A percentile compares a stretch with the other conserved stretches of the same genome.
phyloP scores from a whole-genome alignment of 1,284 basidiomycete genomes.

The Heterobasidion annosum region DNA sequence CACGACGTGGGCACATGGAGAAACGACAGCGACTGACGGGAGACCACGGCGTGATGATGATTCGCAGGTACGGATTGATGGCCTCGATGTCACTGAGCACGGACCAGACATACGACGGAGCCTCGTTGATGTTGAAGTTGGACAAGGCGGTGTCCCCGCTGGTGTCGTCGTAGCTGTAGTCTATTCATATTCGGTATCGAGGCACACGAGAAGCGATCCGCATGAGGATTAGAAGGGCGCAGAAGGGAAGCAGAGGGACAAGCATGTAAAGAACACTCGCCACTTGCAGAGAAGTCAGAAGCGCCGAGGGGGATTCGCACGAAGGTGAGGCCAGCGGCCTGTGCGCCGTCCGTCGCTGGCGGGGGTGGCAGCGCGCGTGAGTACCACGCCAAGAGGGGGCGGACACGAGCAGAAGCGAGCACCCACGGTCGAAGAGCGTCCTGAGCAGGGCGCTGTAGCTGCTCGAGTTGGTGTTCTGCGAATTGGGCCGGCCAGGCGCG shows the following conservation, averaged over 20 bases:
- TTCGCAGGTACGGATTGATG: constrained; percentile 30
- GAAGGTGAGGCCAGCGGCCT: constrained; percentile 38
- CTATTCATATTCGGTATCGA: constrained; percentile 16
- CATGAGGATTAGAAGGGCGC: background rate
- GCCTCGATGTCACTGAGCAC: constrained; percentile 35
- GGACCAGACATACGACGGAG: constrained; percentile 36
- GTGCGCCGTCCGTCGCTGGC: constrained; percentile 26
- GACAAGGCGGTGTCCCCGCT: constrained; percentile 31
- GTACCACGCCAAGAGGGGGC: background rate
- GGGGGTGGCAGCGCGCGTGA: background rate
- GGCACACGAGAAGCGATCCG: background rate
- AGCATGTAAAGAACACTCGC: background rate
- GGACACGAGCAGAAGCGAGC: too few relatives aligned
- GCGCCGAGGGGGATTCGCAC: constrained; percentile 46
- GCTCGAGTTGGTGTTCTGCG: constrained; percentile 25
- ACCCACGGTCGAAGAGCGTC: constrained; percentile 36
- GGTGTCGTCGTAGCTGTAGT: constrained; percentile 38
- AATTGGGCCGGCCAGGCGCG: too few relatives aligned
- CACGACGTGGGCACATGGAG: background rate
- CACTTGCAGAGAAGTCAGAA: constrained; percentile 27
- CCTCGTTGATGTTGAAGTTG: constrained; percentile 32
- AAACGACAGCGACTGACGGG: constrained; percentile 24
- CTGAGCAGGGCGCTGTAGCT: constrained; percentile 36
- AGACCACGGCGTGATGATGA: constrained; percentile 43
- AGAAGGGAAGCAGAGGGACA: background rate